phyloP scores from a whole-genome alignment of 768 basidiomycete genomes.

The Rhizopogon sp. region DNA sequence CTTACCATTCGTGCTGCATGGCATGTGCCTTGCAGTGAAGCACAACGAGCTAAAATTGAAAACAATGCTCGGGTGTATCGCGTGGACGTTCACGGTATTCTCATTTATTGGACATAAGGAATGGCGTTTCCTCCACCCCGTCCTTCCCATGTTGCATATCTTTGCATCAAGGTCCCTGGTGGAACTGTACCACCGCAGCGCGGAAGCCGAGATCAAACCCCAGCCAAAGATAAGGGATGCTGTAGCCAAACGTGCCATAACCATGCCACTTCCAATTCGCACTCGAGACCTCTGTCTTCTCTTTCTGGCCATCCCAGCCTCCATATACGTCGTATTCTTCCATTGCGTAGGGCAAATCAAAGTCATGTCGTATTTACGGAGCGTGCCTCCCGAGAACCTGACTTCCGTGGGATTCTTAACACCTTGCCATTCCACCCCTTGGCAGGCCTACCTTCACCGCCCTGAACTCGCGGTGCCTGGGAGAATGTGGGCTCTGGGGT shows the following conservation, averaged over 20 bases:
- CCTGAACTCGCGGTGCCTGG: constrained; percentile 49
- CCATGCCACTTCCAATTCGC: constrained; percentile 28
- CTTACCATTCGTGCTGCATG: constrained; percentile 69
- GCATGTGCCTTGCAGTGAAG: constrained; percentile 37
- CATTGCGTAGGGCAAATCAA: constrained; percentile 79
- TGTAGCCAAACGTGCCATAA: not conserved
- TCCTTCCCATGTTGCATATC: constrained; percentile 79
- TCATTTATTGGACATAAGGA: constrained; percentile 92
- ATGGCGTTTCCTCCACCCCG: constrained; percentile 93
- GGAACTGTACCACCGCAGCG: constrained; percentile 30
- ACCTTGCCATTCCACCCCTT: constrained; percentile 97
- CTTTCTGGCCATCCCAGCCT: constrained; percentile 51
- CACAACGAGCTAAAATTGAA: constrained; percentile 23
- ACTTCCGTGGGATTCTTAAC: constrained; percentile 75
- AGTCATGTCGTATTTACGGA: constrained; percentile 65
- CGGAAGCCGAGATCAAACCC: not conserved
- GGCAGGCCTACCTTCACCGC: constrained; percentile 82
- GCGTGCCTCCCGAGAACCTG: constrained; percentile 45
- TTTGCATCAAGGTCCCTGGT: constrained; percentile 71
- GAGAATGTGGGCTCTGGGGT: constrained; percentile 79
- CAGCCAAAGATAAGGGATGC: not conserved
- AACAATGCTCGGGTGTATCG: constrained; percentile 43
- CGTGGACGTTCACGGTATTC: constrained; percentile 65
- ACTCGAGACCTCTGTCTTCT: constrained; percentile 36
- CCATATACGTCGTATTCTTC: constrained; percentile 65